phyloP scores from a whole-genome alignment of 306 rosid species.

The Oemleria cerasiformis region DNA sequence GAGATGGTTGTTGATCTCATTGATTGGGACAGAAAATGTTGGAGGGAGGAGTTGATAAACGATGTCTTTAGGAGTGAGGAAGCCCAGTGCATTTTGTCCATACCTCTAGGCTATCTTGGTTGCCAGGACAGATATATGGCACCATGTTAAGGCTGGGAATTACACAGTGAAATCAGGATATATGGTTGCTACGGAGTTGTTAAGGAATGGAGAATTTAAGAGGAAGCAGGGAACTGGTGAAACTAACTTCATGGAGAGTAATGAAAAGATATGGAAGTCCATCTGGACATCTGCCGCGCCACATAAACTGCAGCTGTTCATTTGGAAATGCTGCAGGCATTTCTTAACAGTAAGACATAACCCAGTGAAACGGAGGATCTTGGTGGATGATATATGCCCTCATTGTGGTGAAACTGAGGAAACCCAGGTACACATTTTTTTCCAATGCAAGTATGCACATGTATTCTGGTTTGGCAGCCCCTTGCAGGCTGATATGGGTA shows the following conservation, averaged over 20 bases:
- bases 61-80: neutral
- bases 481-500: too few species aligned
- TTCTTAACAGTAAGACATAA: neutral
- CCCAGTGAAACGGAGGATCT: accelerated
- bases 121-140: neutral
- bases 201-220: neutral
- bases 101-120: neutral
- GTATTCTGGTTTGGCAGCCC: neutral
- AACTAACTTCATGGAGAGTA: accelerated
- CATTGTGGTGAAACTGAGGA: neutral
- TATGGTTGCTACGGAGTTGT: neutral
- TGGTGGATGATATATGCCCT: neutral
- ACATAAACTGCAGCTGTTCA: too few species aligned
- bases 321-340: neutral
- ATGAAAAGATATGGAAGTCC: neutral
- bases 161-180: neutral
- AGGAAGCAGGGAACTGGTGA: neutral
- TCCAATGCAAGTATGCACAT: too few species aligned
- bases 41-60: neutral
- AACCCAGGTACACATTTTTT: neutral
- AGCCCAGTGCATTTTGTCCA: neutral
- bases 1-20: neutral
- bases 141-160: too few species aligned
- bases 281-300: neutral
- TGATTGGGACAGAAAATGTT: accelerated